Percentiles rank a stretch among this genome's conserved stretches.
Evolutionary conservation across 2,329 filamentous ascomycete genomes (phyloP).

Genomic region (Colletotrichum noveboracense): DNA sequence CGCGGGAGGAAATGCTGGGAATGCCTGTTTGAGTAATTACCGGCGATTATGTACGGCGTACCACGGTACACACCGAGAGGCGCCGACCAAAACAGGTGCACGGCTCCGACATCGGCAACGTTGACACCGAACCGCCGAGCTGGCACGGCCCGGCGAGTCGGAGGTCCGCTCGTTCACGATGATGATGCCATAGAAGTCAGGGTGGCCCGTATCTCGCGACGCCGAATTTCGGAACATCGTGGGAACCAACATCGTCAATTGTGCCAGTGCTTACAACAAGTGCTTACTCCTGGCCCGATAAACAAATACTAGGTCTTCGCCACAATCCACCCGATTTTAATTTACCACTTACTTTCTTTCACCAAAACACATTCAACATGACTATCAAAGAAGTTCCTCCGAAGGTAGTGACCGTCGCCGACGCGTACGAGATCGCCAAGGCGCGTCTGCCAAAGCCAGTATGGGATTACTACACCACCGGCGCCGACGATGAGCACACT

Average conservation of each 20-base stretch:
- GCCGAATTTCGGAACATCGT: not conserved
- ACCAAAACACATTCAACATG: not conserved
- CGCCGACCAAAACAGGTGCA: not conserved
- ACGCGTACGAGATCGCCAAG: conserved; percentile 2
- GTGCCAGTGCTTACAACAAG: not conserved
- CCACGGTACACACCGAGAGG: not conserved
- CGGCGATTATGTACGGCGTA: not conserved
- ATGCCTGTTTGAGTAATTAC: conserved; percentile 66
- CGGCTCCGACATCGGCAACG: not conserved
- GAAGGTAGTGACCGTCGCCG: conserved; percentile 22
- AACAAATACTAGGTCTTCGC: not conserved
- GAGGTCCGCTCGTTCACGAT: not conserved
- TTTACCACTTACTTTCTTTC: not conserved
- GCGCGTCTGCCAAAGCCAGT: conserved; percentile 14
- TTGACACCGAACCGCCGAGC: not conserved
- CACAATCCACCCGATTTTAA: not conserved
- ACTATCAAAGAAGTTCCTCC: not conserved
- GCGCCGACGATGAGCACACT: conserved; percentile 26
- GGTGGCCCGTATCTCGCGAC: not conserved
- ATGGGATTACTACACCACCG: conserved; percentile 28
- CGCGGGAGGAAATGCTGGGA: conserved; percentile 71
- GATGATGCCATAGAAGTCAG: conserved; percentile 8
- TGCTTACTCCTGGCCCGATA: not conserved
- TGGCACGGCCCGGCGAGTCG: not conserved
- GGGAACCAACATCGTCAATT: not conserved